phyloP scores from a whole-genome alignment of 2,329 filamentous ascomycete genomes.

The Biscogniauxia mediterranea region DNA sequence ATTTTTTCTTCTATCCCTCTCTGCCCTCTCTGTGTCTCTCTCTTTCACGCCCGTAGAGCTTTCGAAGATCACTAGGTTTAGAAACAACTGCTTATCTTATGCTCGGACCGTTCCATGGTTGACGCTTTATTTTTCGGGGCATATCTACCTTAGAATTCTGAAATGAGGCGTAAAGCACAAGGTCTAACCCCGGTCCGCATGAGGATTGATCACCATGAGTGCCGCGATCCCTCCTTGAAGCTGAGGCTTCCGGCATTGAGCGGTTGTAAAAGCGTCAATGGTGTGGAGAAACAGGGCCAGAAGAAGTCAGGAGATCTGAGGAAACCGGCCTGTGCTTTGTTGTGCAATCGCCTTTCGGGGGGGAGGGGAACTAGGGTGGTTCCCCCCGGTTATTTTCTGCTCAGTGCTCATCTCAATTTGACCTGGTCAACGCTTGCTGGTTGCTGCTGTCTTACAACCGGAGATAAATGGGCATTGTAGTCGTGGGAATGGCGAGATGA shows the following conservation, averaged over 20 bases:
- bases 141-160: conserved; percentile 11
- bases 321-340: conserved; percentile 23
- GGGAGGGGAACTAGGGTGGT: conserved; percentile 25
- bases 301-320: conserved; percentile 18
- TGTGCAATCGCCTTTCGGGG: conserved; percentile 26
- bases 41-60: background rate
- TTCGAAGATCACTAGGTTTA: conserved; percentile 4
- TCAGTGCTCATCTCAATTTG: conserved; percentile 32
- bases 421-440: conserved; percentile 21
- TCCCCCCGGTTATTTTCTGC: conserved; percentile 21
- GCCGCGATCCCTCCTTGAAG: conserved; percentile 24
- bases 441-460: conserved; percentile 25
- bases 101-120: conserved; percentile 17
- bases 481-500: conserved; percentile 23
- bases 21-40: background rate
- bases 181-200: conserved; percentile 26
- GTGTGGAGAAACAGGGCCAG: conserved; percentile 23
- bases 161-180: conserved; percentile 23
- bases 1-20: background rate
- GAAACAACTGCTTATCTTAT: conserved; percentile 20
- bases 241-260: conserved; percentile 29
- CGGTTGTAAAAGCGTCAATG: conserved; percentile 24
- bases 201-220: conserved; percentile 28
- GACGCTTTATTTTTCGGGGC: conserved; percentile 16
- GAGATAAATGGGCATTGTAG: conserved; percentile 31